Percentiles rank a stretch among this genome's conserved stretches.
Evolutionary conservation across 257 asterid genomes (phyloP).

Genomic region (Echium plantagineum): DNA sequence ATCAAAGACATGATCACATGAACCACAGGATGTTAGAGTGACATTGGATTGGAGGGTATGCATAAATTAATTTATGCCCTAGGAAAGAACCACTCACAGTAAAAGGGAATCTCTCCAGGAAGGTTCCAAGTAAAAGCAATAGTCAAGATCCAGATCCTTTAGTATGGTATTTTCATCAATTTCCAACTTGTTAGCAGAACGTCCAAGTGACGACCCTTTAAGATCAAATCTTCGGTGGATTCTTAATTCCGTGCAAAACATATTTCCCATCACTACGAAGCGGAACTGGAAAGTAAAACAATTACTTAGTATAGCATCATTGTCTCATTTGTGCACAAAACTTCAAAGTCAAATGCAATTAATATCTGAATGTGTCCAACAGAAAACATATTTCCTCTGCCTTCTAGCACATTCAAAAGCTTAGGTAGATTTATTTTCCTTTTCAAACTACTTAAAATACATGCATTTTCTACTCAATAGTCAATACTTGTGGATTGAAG

Average conservation of each 20-base stretch:
- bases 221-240: conserved; percentile 90
- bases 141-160: conserved; percentile 90
- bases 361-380: no score
- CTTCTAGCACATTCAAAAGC: no score
- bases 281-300: conserved; percentile 54
- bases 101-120: conserved; percentile 69
- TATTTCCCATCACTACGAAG: conserved; percentile 92
- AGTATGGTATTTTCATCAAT: conserved; percentile 89
- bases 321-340: neutral
- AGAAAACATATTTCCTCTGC: no score
- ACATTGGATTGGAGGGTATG: no score
- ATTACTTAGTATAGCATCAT: conserved; percentile 5
- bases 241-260: conserved; percentile 93
- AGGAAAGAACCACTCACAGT: conserved; percentile 35
- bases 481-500: no score
- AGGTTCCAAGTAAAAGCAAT: conserved; percentile 88
- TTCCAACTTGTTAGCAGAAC: conserved; percentile 85
- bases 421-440: no score
- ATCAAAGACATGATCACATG: no score
- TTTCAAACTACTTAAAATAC: no score
- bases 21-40: no score
- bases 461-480: no score
- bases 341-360: neutral
- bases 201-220: conserved; percentile 93
- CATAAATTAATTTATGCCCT: no score